A percentile compares a stretch with the other conserved stretches of the same genome.
Evolutionary conservation across 768 basidiomycete genomes (phyloP).

Genomic region (Clavulina sp.): DNA sequence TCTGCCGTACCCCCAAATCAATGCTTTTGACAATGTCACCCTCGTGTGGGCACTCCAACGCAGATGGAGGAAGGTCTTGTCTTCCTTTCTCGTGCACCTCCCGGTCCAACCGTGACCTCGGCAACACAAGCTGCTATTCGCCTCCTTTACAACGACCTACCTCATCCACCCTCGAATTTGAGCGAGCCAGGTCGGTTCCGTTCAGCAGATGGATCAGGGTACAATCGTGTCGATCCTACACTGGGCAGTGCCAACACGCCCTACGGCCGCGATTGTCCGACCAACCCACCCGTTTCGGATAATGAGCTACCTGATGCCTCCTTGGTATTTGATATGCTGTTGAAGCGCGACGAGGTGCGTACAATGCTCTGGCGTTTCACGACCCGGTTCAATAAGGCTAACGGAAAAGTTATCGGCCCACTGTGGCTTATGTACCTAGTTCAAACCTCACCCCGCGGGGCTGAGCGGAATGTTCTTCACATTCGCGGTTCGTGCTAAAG

Average conservation of each 20-base stretch:
- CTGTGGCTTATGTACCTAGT: no score
- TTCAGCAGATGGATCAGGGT: conserved; percentile 40
- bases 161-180: conserved; percentile 59
- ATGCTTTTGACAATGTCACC: background rate
- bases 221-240: conserved; percentile 35
- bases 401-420: no score
- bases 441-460: background rate
- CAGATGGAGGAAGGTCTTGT: background rate
- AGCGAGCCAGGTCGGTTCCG: conserved; percentile 41
- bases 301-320: conserved; percentile 31
- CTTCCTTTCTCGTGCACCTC: background rate
- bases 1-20: no score
- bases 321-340: conserved; percentile 24
- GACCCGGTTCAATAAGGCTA: no score
- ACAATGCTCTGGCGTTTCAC: no score
- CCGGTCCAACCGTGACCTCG: background rate
- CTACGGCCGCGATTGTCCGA: conserved; percentile 39
- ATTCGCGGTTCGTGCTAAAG: background rate
- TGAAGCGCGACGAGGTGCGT: conserved; percentile 20
- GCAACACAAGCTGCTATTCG: background rate
- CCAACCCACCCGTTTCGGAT: conserved; percentile 24
- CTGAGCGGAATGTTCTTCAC: background rate
- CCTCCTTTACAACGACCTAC: conserved; percentile 50
- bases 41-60: background rate
- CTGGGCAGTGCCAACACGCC: conserved; percentile 44